Evolutionary conservation across 805 yeast species (phyloP).

Genomic region (Maudiozyma pseudohumilis): DNA sequence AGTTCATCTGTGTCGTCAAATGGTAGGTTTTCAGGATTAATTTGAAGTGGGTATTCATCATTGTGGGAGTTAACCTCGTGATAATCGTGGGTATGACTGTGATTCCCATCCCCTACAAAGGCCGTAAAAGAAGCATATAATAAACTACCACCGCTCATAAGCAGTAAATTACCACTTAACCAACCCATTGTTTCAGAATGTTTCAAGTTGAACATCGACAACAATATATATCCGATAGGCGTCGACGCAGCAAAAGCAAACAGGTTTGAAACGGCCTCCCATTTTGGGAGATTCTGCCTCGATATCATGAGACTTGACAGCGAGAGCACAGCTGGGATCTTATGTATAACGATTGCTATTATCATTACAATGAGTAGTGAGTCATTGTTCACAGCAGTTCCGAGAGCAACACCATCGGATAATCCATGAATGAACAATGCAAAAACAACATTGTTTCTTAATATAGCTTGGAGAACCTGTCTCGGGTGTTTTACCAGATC

Average conservation of each 20-base stretch:
- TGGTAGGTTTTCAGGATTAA: not conserved
- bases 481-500: slow-evolving; percentile 17
- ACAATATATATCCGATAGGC: slow-evolving; percentile 25
- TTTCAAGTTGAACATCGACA: slow-evolving; percentile 19
- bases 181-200: slow-evolving; percentile 23
- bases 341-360: slow-evolving; percentile 51
- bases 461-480: slow-evolving; percentile 23
- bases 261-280: slow-evolving; percentile 38
- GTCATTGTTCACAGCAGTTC: slow-evolving; percentile 38
- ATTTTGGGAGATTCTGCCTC: slow-evolving; percentile 30
- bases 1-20: not conserved
- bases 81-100: slow-evolving; percentile 7
- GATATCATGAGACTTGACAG: slow-evolving; percentile 40
- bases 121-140: slow-evolving; percentile 29
- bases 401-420: slow-evolving; percentile 56
- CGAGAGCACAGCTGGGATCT: slow-evolving; percentile 56
- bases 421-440: slow-evolving; percentile 51
- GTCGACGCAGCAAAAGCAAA: slow-evolving; percentile 29
- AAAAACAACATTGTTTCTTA: slow-evolving; percentile 41
- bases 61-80: not conserved
- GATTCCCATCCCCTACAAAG: slow-evolving; percentile 15
- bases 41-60: not conserved
- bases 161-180: slow-evolving; percentile 25
- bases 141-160: slow-evolving; percentile 30
- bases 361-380: slow-evolving; percentile 36